Evolutionary conservation across 257 asterid species (phyloP).

Genomic region (Solanum appendiculatum): DNA sequence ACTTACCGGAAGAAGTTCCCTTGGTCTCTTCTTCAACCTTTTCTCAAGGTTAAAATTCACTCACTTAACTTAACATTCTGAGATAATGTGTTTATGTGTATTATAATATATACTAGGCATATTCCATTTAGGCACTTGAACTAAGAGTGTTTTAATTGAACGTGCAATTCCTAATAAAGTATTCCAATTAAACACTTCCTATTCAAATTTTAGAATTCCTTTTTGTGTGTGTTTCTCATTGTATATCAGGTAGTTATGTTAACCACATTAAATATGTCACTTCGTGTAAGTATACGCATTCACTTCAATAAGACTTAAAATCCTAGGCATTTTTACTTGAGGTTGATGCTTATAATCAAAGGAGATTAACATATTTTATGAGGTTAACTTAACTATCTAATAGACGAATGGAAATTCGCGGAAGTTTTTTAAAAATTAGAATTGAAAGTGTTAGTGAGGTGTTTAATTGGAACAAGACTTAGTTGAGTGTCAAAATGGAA

Average conservation of each 20-base stretch:
- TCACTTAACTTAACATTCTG: background rate
- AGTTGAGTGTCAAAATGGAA: background rate
- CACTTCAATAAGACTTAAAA: too few species aligned
- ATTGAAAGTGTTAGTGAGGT: background rate
- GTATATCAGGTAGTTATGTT: background rate
- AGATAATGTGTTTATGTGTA: background rate
- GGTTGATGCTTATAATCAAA: too few species aligned
- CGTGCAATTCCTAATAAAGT: background rate
- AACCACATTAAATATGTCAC: background rate
- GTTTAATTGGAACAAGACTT: background rate
- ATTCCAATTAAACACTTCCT: background rate
- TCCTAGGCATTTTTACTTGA: too few species aligned
- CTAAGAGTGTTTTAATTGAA: background rate
- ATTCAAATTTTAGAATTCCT: background rate
- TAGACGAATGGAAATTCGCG: background rate
- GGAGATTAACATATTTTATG: background rate
- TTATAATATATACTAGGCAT: background rate
- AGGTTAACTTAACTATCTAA: background rate
- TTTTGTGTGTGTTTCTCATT: background rate
- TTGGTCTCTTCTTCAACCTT: conserved; percentile 82
- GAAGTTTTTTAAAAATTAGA: background rate
- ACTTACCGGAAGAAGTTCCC: conserved; percentile 84
- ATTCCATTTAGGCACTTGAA: background rate
- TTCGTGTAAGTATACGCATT: background rate
- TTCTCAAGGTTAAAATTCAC: conserved; percentile 47